Base-by-base conservation (phyloP, 169 alveolate genomes). In the Theileria equi region DNA sequence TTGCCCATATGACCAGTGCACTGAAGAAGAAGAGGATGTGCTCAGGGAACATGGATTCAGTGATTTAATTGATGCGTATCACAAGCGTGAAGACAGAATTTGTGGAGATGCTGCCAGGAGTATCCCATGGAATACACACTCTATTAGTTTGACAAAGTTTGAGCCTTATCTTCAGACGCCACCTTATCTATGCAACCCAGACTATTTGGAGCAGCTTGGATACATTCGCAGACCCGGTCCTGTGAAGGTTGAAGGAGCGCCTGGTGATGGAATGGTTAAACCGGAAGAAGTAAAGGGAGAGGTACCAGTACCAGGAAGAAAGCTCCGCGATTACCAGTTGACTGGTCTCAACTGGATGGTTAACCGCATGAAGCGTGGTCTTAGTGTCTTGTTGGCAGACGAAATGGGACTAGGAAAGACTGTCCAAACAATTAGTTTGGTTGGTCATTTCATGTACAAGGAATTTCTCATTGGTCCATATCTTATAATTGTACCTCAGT, bases 391-490 rank as follows among this genome's bases (percentile, higher is more conserved):
- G 41, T 76, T 95, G 54, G 98, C 98, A 4, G 98, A 95, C 80
- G 97, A 95, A 78, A 95, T 95, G 98, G 98, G 98, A 10, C 90
- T 95, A 13, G 98, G 98, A 1, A 95, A 95, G 82, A 95, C 98
- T 0, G 95, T 95, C 4, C 97, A 95, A 66, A 88, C 97, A 7
- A 95, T 95, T n/a, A 84, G 97, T 1, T 90, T 95, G n/a, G 76
- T 95, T 16, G 96, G 97, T 1, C 95, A 91, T 54, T 79, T 89
- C 84, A 59, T 92, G 64, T 89, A 87, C 58, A 78, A 67, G 72
- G 97, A 93, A 57, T 73, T 88, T 23, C 68, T 92, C 26, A 71
- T 89, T 31, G 97, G 96, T 5, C 98, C 98, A 1, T 91, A 90
- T 64, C 83, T 96, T 68, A 89, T 96, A 16, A 91, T 96, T n/a